phyloP scores from a whole-genome alignment of 192 early-diverging fungal genomes.

The Geranomyces variabilis region DNA sequence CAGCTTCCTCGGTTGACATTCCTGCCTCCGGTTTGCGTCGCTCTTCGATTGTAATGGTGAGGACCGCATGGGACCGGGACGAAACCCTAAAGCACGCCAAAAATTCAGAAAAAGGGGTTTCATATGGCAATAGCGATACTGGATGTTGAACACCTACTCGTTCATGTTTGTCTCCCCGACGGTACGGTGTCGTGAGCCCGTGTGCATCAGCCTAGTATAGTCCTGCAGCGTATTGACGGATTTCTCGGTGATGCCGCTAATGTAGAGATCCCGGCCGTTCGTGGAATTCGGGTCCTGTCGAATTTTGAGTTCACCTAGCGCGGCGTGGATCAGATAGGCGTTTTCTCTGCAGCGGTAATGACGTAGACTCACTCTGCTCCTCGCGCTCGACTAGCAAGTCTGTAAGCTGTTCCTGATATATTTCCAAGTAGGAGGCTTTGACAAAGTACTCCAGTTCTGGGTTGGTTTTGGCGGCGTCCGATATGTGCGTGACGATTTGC shows the following conservation, averaged over 20 bases:
- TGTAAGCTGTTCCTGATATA: constrained; percentile 46
- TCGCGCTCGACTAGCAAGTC: constrained; percentile 42
- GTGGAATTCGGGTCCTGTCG: constrained; percentile 46
- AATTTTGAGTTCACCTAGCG: constrained; percentile 46
- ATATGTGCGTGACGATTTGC: constrained; percentile 32
- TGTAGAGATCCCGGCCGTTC: constrained; percentile 46
- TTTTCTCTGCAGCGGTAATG: background rate
- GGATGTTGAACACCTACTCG: too few relatives aligned
- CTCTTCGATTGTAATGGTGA: constrained; percentile 77
- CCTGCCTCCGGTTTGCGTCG: constrained; percentile 31
- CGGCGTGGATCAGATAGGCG: too few relatives aligned
- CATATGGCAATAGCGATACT: too few relatives aligned
- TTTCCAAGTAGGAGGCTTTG: constrained; percentile 50
- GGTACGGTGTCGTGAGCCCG: constrained; percentile 37
- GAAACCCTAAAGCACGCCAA: constrained; percentile 14
- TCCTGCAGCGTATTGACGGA: constrained; percentile 32
- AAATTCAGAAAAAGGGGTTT: background rate
- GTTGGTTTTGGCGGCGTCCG: constrained; percentile 24
- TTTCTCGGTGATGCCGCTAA: constrained; percentile 48
- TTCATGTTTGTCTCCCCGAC: constrained; percentile 58
- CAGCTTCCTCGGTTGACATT: constrained; percentile 36
- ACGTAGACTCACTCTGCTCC: constrained; percentile 32
- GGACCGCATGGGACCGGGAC: constrained; percentile 75
- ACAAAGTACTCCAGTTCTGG: constrained; percentile 49
- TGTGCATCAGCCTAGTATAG: constrained; percentile 39